Percentiles rank a stretch among this genome's conserved stretches.
These are phyloP conservation scores for Phytophthora litchii DNA, from an alignment of 352 stramenopile genomes.

Conservation along the genomic window DNA sequence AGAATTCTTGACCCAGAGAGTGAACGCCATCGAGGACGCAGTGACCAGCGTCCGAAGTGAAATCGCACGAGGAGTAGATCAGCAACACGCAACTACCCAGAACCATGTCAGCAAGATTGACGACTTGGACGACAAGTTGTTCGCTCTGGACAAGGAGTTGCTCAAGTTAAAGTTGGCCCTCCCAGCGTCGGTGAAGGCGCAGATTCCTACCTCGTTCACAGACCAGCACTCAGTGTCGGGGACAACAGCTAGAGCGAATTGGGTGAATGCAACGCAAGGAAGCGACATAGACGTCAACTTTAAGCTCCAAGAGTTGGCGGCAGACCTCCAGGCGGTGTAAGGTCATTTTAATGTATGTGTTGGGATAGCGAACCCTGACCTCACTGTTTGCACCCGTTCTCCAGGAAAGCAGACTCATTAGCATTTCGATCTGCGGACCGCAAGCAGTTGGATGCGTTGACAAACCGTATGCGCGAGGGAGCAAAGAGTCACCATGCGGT, in stretches of 20 bases:
- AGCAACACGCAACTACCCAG: slow-evolving; percentile 36
- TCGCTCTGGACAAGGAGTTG: slow-evolving; percentile 67
- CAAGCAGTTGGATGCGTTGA: slow-evolving; percentile 66
- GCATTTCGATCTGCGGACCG: slow-evolving; percentile 52
- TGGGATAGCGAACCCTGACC: not conserved
- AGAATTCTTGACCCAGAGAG: slow-evolving; percentile 44
- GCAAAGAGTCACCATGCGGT: slow-evolving; percentile 46
- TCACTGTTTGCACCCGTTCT: slow-evolving; percentile 1
- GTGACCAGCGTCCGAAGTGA: slow-evolving; percentile 49
- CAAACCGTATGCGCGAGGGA: slow-evolving; percentile 60
- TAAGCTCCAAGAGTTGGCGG: slow-evolving; percentile 47
- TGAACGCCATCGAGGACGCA: slow-evolving; percentile 50
- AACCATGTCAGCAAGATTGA: slow-evolving; percentile 30
- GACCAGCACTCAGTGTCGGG: slow-evolving; percentile 5
- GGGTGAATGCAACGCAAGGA: slow-evolving; percentile 17
- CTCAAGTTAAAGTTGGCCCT: slow-evolving; percentile 68
- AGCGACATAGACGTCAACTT: slow-evolving; percentile 34
- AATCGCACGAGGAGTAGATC: slow-evolving; percentile 32
- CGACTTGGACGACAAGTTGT: slow-evolving; percentile 65
- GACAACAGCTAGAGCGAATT: not conserved
- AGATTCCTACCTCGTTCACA: slow-evolving; percentile 32
- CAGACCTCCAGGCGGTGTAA: slow-evolving; percentile 49
- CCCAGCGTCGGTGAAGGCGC: slow-evolving; percentile 46
- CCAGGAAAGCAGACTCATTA: slow-evolving; percentile 47
- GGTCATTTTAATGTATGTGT: not conserved